Base-by-base conservation (phyloP, 179 eudicot genomes). In the Beta macrorhiza region DNA sequence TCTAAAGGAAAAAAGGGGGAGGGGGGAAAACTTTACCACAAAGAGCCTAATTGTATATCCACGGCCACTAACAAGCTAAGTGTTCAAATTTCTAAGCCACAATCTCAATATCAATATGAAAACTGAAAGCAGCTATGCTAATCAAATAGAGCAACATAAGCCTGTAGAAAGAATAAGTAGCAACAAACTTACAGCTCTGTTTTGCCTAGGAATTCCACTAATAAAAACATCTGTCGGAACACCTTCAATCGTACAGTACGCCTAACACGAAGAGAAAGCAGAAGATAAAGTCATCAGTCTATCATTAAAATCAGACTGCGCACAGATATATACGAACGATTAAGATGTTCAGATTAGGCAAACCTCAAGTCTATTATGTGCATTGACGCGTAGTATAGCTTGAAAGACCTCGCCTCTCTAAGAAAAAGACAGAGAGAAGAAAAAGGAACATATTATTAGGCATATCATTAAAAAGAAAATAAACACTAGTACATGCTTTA, bases 161-260 rank as follows among this genome's bases (percentile, higher is more conserved):
- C 5, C 2, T 58, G 15, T 44, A 42, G 53, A 75, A 16, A 53
- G 22, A 62, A 15, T 5, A 47, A 74, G 44, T 17, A 61, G 73
- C 16, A 25, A 6, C n/a, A 72, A 68, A 92, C 98, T 92, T 91
- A 96, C 99, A 81, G 99, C 98, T 90, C 99, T 87, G 44, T 96
- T 96, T 84, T 96, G 99, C 78, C 89, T 75, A 82, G 86, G 91
- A 42, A 86, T 64, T 56, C 98, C 98, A 78, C 77, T 81, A 58
- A 96, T 86, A 65, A 94, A 88, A 75, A 96, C 77, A 89, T 96
- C 99, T 0, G 89, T 88, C 51, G 89, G 90, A 73, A 94, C 85
- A 19, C 99, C 99, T 82, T 94, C 97, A 70, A 94, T 90, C 64
- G 93, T 90, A 85, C 99, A 94, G 81, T 96, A 96, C 6, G 97